Percentiles rank a stretch among this genome's conserved stretches.
Evolutionary conservation across 345 rosid species (phyloP).

Genomic region (Triadica sebifera): DNA sequence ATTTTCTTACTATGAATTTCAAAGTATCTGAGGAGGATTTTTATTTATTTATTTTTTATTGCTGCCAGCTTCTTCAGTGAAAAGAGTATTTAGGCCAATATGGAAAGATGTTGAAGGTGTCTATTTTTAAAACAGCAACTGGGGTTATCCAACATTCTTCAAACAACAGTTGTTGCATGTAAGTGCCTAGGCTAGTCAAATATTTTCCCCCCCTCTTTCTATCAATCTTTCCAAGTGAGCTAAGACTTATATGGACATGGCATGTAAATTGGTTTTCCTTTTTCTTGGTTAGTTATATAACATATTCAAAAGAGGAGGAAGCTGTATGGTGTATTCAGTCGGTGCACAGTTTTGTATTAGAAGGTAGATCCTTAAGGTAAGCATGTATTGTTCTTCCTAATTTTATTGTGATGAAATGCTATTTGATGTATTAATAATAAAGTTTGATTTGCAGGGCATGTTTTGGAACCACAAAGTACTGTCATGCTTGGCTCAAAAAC

Average conservation of each 20-base stretch:
- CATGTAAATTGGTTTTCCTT: not conserved
- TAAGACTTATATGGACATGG: not conserved
- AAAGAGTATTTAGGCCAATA: constrained; percentile 85
- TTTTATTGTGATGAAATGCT: not conserved
- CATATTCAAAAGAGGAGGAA: constrained; percentile 79
- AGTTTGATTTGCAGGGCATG: constrained; percentile 61
- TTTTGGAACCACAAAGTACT: constrained; percentile 92
- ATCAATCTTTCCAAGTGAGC: not conserved
- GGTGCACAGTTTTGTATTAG: constrained; percentile 85
- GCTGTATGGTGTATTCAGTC: constrained; percentile 86
- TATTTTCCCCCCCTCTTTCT: no score
- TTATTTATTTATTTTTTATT: constrained; percentile 4
- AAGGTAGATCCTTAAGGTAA: constrained; percentile 70
- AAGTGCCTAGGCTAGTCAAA: constrained; percentile 23
- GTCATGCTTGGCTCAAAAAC: constrained; percentile 96
- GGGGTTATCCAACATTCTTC: constrained; percentile 82
- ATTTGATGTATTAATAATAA: constrained; percentile 20
- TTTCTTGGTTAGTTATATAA: constrained; percentile 59
- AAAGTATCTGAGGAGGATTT: not conserved
- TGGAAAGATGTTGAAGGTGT: constrained; percentile 86
- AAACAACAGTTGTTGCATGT: constrained; percentile 93
- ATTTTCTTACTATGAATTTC: not conserved
- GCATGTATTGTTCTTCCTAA: constrained; percentile 11
- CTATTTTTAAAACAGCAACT: constrained; percentile 76
- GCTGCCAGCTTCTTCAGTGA: constrained; percentile 64